Percentiles rank a stretch among this genome's conserved stretches.
Conservation (phyloP, 352 stramenopile species). For the Phytophthora rubi region DNA sequence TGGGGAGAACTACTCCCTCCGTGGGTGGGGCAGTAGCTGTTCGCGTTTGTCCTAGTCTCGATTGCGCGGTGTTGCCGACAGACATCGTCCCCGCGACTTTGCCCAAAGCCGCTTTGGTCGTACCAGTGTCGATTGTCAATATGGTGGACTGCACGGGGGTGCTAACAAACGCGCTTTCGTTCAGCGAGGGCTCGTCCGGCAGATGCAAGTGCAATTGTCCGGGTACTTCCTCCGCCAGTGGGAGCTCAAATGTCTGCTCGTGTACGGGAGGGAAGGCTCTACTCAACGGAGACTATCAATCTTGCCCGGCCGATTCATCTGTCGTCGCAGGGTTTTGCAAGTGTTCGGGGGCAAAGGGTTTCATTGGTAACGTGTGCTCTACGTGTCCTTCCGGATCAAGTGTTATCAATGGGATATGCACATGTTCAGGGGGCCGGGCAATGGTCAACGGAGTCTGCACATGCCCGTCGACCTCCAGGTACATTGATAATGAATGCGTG, state of each 20-base stretch:
- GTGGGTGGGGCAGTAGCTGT: conserved; percentile 5
- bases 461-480: not conserved
- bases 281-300: not conserved
- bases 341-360: not conserved
- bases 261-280: not conserved
- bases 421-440: not conserved
- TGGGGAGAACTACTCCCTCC: not conserved
- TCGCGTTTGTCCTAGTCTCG: conserved; percentile 3
- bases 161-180: not conserved
- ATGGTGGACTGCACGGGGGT: not conserved
- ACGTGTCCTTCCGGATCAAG: not conserved
- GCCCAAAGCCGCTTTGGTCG: not conserved
- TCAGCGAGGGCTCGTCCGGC: not conserved
- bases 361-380: not conserved
- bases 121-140: not conserved
- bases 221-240: not conserved
- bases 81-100: not conserved
- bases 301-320: not conserved
- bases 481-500: not conserved
- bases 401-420: conserved; percentile 4
- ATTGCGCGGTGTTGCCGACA: conserved; percentile 2
- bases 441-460: not conserved
- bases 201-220: conserved; percentile 4
- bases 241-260: not conserved
- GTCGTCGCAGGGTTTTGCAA: not conserved